phyloP scores from a whole-genome alignment of 2,329 filamentous ascomycete genomes.

The Penicillium polonicum region DNA sequence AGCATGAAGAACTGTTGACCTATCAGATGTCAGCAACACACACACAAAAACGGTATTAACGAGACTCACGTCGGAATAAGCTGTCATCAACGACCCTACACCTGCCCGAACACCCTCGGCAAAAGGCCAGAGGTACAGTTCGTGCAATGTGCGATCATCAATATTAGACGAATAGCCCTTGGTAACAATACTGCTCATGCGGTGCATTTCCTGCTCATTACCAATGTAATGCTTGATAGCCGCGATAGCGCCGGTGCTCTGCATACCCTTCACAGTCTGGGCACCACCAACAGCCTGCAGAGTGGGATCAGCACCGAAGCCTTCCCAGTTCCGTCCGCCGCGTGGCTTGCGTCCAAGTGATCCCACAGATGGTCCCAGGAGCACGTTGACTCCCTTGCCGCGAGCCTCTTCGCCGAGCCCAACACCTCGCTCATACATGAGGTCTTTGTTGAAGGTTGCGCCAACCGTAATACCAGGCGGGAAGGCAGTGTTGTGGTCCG shows the following conservation, averaged over 20 bases:
- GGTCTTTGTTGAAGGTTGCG: slow-evolving; percentile 70
- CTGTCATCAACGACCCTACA: slow-evolving; percentile 47
- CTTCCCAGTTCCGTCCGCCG: slow-evolving; percentile 74
- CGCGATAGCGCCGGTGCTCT: slow-evolving; percentile 57
- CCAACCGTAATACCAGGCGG: slow-evolving; percentile 75
- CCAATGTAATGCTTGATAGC: slow-evolving; percentile 59
- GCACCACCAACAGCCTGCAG: slow-evolving; percentile 56
- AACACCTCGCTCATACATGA: slow-evolving; percentile 67
- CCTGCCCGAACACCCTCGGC: slow-evolving; percentile 50
- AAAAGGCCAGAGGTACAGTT: slow-evolving; percentile 51
- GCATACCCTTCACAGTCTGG: slow-evolving; percentile 57
- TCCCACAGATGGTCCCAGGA: slow-evolving; percentile 68
- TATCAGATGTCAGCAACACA: slow-evolving; percentile 24
- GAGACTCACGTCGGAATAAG: slow-evolving; percentile 42
- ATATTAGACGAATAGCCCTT: slow-evolving; percentile 49
- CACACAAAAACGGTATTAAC: neutral
- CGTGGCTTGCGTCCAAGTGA: slow-evolving; percentile 70
- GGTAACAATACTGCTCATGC: slow-evolving; percentile 49
- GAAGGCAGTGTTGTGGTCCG: slow-evolving; percentile 73
- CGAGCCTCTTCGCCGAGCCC: slow-evolving; percentile 70
- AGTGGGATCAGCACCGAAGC: slow-evolving; percentile 68
- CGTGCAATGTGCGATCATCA: slow-evolving; percentile 51
- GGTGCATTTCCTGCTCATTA: slow-evolving; percentile 47
- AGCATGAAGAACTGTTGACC: slow-evolving; percentile 66
- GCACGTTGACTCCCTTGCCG: slow-evolving; percentile 71